Evolutionary conservation across 148 eudicot genomes (phyloP).

Genomic region (Rhododendron ovatum): DNA sequence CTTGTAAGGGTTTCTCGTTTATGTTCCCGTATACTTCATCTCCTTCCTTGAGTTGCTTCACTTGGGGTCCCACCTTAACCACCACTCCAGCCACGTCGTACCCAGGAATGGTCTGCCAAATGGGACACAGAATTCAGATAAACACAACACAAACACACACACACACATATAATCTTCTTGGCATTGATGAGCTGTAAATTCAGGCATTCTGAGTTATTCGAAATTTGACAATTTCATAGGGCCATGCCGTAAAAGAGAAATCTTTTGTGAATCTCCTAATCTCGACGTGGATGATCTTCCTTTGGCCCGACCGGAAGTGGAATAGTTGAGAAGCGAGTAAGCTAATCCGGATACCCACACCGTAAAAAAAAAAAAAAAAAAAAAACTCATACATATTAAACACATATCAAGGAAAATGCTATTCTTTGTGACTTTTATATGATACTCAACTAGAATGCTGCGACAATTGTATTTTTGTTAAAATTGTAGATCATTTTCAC

Average conservation of each 20-base stretch:
- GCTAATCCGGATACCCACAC: too few relatives aligned
- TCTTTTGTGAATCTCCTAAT: too few relatives aligned
- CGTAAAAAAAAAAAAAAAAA: too few relatives aligned
- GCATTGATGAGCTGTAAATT: too few relatives aligned
- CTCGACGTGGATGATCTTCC: too few relatives aligned
- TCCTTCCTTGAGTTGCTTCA: constrained; percentile 65
- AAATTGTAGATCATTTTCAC: not conserved
- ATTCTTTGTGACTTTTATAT: not conserved
- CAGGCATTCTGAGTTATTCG: too few relatives aligned
- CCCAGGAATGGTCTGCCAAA: constrained; percentile 75
- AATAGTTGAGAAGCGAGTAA: too few relatives aligned
- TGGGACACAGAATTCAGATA: constrained; percentile 7
- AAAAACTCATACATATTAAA: too few relatives aligned
- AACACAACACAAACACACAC: not conserved
- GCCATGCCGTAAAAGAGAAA: too few relatives aligned
- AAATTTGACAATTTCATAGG: too few relatives aligned
- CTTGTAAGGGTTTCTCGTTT: constrained; percentile 55
- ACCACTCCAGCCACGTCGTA: constrained; percentile 88
- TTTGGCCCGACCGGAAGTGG: too few relatives aligned
- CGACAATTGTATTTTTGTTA: not conserved
- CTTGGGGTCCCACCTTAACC: constrained; percentile 76
- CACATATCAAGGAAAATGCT: not conserved
- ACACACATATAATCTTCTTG: not conserved
- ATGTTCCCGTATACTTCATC: constrained; percentile 90
- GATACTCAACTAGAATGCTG: not conserved